A percentile compares a stretch with the other conserved stretches of the same genome.
Conservation (phyloP, 192 early-diverging fungal species). For the Entomortierella beljakovae region DNA sequence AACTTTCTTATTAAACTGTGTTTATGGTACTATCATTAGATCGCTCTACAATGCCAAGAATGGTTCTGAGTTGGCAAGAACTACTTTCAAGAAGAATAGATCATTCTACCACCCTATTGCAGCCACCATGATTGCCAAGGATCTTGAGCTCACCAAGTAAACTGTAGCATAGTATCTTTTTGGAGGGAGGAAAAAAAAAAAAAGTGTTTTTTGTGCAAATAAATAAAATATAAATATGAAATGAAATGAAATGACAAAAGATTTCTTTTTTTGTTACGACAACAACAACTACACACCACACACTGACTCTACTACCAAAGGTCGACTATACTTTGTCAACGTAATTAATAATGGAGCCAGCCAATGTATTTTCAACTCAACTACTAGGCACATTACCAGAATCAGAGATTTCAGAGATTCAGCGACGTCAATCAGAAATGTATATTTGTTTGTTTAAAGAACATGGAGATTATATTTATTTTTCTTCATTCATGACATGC, state of each 20-base stretch:
- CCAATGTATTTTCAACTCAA: slow-evolving; percentile 29
- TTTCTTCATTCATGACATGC: too few relatives aligned
- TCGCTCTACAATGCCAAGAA: slow-evolving; percentile 74
- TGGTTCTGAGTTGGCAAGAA: slow-evolving; percentile 77
- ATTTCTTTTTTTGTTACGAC: too few relatives aligned
- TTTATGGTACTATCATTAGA: too few relatives aligned
- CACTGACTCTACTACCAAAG: too few relatives aligned
- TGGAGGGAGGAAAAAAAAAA: not conserved
- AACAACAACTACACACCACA: too few relatives aligned
- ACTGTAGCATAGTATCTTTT: not conserved
- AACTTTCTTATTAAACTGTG: too few relatives aligned
- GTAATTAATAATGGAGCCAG: slow-evolving; percentile 18
- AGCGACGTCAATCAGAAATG: slow-evolving; percentile 37
- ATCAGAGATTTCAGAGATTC: slow-evolving; percentile 42
- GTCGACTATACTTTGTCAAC: too few relatives aligned
- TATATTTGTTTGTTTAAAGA: slow-evolving; percentile 1
- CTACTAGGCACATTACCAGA: slow-evolving; percentile 34
- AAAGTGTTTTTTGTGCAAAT: not conserved
- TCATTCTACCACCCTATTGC: slow-evolving; percentile 96
- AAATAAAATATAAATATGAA: not conserved
- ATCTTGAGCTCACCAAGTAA: slow-evolving; percentile 58
- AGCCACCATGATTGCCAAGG: slow-evolving; percentile 88
- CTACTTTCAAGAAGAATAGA: slow-evolving; percentile 82
- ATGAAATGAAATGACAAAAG: too few relatives aligned
- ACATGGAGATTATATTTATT: too few relatives aligned